Evolutionary conservation across 2,329 filamentous ascomycete species (phyloP), one percentile per base, ranked within the genome.

Genomic region (Aspergillus neotritici): DNA sequence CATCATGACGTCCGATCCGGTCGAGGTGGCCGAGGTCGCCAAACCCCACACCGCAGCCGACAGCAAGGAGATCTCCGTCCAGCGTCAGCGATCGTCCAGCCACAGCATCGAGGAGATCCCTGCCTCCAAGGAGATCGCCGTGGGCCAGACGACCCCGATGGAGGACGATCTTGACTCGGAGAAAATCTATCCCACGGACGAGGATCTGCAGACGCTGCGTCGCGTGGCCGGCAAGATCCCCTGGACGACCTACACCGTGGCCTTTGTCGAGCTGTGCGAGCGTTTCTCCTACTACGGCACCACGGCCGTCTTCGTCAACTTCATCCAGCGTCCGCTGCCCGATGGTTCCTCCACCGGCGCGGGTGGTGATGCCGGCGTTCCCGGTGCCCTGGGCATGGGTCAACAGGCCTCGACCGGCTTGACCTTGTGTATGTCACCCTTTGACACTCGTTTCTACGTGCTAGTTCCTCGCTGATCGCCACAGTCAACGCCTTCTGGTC

Each of bases 201-300:
- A 66, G 29, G 67, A 70, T 28, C 21, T 68, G 29, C 31, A 34
- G 4, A 59, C 50, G 5, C 54, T 70, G 14, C 65, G 65, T 21
- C 61, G 66, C 31, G 57, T 69, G 2, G 43, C 63, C 1, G 63
- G 57, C 9, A 46, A 50, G 2, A 78, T 88, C 48, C 80, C 81
- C 37, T 81, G 76, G 75, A 69, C 74, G 42, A 77, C 83, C 45
- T 88, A 80, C 67, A 82, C 80, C 17, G 78, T 89, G 46, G 83
- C 82, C 37, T 80, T 87, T 49, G 79, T 85, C 46, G 85, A 89
- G 66, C 69, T 87, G 44, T 86, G 82, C 68, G 85, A 89, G 68
- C 81, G 84, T 37, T 87, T 86, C 67, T 84, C 81, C 11, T 89
- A 87, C 76, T 87, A 88, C 58, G 85, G 84, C 42, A 82, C 81